Evolutionary conservation across 1,284 basidiomycete species (phyloP).

Genomic region (Pulveroboletus sp.): DNA sequence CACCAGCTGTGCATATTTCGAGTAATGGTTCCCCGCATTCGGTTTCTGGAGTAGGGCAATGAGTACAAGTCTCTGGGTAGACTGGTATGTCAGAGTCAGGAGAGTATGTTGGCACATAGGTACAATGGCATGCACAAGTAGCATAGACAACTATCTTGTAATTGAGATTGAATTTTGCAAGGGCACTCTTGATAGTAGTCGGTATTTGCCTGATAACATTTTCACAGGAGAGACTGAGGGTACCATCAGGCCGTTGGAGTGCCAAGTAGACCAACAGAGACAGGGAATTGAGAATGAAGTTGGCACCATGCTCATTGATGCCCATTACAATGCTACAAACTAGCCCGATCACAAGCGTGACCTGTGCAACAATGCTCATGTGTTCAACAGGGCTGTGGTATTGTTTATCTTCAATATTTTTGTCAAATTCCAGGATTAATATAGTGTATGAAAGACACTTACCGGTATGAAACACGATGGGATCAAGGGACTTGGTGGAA

Average conservation of each 20-base stretch:
- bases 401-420: background rate
- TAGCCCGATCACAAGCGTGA: constrained; percentile 3
- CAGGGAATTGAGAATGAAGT: constrained; percentile 11
- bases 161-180: constrained; percentile 6
- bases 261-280: constrained; percentile 12
- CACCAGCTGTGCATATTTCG: background rate
- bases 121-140: constrained; percentile 15
- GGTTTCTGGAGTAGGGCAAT: background rate
- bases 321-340: constrained; percentile 14
- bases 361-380: constrained; percentile 7
- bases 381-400: constrained; percentile 1
- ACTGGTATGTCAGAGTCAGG: background rate
- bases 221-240: constrained; percentile 1
- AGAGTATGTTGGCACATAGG: constrained; percentile 1
- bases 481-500: too few species aligned
- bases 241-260: background rate
- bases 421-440: too few species aligned
- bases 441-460: too few species aligned
- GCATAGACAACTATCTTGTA: constrained; percentile 3
- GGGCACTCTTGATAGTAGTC: constrained; percentile 1
- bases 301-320: background rate
- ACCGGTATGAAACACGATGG: too few species aligned
- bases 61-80: background rate
- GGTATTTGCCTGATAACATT: constrained; percentile 14
- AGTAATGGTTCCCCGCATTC: constrained; percentile 3